Conservation (phyloP, 768 basidiomycete genomes). For the Tylopilus rubrobrunneus region DNA sequence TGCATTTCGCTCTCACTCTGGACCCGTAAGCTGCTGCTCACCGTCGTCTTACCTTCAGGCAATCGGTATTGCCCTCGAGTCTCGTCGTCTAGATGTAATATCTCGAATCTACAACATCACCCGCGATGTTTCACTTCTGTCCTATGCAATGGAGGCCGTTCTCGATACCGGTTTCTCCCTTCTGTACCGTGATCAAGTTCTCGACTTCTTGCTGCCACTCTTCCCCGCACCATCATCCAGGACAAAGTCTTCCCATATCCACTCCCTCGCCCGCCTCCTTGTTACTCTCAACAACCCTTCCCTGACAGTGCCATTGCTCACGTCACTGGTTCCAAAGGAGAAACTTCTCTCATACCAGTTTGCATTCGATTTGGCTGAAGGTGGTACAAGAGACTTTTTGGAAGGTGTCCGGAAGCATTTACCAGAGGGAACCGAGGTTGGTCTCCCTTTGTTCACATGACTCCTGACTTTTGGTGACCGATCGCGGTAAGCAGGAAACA, state of each 20-base stretch:
- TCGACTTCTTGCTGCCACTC: conserved; percentile 75
- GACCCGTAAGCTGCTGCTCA: conserved; percentile 7
- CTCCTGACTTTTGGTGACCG: conserved; percentile 5
- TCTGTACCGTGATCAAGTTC: conserved; percentile 77
- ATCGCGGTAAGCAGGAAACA: conserved; percentile 41
- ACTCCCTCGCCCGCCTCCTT: conserved; percentile 82
- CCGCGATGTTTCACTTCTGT: conserved; percentile 72
- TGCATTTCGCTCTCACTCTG: conserved; percentile 27
- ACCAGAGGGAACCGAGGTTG: conserved; percentile 64
- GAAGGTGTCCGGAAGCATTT: conserved; percentile 67
- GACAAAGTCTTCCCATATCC: conserved; percentile 70
- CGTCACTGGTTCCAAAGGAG: conserved; percentile 65
- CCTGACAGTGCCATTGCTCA: conserved; percentile 70
- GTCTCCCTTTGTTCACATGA: conserved; percentile 14
- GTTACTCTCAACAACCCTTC: conserved; percentile 84
- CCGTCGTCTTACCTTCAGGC: conserved; percentile 46
- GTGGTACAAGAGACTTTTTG: conserved; percentile 90
- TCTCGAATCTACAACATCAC: conserved; percentile 70
- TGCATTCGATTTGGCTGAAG: conserved; percentile 93
- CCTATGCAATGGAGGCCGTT: conserved; percentile 90
- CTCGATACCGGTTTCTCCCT: conserved; percentile 88
- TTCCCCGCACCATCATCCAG: conserved; percentile 75
- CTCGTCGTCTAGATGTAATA: conserved; percentile 84
- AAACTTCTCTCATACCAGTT: conserved; percentile 88
- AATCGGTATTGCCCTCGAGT: conserved; percentile 92